Base-by-base conservation (phyloP, 164 flowering plant species). In the Annona cherimola region DNA sequence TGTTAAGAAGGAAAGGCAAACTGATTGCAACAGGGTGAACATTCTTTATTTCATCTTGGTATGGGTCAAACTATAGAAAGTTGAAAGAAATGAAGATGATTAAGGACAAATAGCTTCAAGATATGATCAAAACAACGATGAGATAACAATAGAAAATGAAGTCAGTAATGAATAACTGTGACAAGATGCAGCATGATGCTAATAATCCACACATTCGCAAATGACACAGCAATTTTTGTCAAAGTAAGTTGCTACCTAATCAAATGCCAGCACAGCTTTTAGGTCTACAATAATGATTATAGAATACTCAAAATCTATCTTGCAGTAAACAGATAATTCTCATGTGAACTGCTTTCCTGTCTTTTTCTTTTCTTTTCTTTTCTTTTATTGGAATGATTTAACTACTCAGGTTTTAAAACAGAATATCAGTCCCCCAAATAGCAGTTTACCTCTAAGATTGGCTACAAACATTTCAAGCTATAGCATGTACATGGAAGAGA, bases 401-500 rank as follows among this genome's bases (percentile, higher is more conserved):
- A 50, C 14, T 50, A 50, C 7, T 3, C 57, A 9, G 35, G 14
- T 50, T 50, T 50, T 50, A 50, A 50, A 50, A 9, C 57, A 50
- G 57, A 50, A 50, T 50, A 50, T 50, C 9, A 50, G 57, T 16
- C 9, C 57, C 57, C 50, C 57, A 50, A 50, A 8, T 50, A 50
- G 57, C 9, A 11, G 2, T 9, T 9, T 50, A 16, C 14, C 57
- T 50, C 9, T 3, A 50, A 50, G 14, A 50, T 50, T 50, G 57
- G 57, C 14, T 50, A 16, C 57, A 2, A 50, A 3, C 57, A 2
- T 16, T 50, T 2, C 57, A 50, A 0, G 57, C 14, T 16, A 50
- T 50, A 26, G 35, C 0, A 26, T 26, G 35, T 26, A 67, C 61
- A 67, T 44, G 42, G 40, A 20, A 70, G 63, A 78, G 70, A 71